Conservation (phyloP, 225 moss, liverwort and hornwort species). For the Anthoceros angustus region DNA sequence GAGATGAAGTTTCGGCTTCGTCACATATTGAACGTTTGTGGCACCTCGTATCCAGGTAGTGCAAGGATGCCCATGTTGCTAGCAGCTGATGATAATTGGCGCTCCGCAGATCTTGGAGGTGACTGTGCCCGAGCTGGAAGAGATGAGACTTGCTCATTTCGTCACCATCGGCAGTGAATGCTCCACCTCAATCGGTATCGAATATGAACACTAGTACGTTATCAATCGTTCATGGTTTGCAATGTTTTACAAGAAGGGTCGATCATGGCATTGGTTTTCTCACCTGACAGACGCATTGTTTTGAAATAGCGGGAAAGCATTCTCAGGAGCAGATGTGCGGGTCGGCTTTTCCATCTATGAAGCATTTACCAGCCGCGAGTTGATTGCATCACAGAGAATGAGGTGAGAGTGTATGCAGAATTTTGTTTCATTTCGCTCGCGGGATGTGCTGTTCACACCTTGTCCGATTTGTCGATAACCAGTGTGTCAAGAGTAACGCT, state of each 20-base stretch:
- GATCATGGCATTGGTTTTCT: not conserved
- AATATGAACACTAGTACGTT: conserved; percentile 45
- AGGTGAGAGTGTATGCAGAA: conserved; percentile 27
- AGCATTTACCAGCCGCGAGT: conserved; percentile 45
- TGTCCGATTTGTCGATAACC: not conserved
- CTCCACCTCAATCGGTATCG: conserved; percentile 38
- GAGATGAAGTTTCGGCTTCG: not conserved
- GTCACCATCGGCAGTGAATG: conserved; percentile 81
- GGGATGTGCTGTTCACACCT: not conserved
- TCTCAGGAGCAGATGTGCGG: conserved; percentile 76
- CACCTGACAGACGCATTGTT: not conserved
- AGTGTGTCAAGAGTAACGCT: not conserved
- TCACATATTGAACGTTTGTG: not conserved
- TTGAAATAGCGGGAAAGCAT: conserved; percentile 32
- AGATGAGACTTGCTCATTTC: conserved; percentile 90
- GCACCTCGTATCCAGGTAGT: too few relatives aligned
- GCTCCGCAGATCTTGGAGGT: conserved; percentile 58
- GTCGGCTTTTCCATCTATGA: conserved; percentile 59
- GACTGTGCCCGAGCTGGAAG: conserved; percentile 77
- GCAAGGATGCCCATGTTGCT: too few relatives aligned
- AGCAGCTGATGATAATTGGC: not conserved
- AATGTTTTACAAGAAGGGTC: not conserved
- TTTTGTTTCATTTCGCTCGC: not conserved
- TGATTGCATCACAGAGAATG: conserved; percentile 61
- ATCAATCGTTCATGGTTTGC: not conserved